Percentiles rank a stretch among this genome's conserved stretches.
Evolutionary conservation across 2,329 filamentous ascomycete genomes (phyloP).

Genomic region (Teratosphaeria pseudoeucalypti): DNA sequence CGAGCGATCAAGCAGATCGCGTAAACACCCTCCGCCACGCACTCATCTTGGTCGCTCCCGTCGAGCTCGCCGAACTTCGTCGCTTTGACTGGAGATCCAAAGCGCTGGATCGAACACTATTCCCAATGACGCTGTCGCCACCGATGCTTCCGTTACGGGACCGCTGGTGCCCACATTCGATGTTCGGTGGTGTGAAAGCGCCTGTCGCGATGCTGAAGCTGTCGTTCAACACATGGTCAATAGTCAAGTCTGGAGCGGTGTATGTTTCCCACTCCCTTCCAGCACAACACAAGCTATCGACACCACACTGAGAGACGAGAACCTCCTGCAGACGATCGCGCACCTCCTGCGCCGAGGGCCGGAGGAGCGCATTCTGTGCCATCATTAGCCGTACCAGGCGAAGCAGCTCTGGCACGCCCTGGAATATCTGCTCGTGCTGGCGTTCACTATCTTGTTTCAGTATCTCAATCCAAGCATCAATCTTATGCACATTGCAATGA

Average conservation of each 20-base stretch:
- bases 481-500: constrained; percentile 58
- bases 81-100: neutral
- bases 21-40: constrained; percentile 4
- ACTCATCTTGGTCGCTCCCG: constrained; percentile 2
- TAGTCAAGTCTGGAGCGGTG: neutral
- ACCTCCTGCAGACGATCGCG: constrained; percentile 26
- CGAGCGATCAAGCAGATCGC: neutral
- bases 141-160: neutral
- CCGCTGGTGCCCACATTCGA: neutral
- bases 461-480: constrained; percentile 58
- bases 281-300: constrained; percentile 22
- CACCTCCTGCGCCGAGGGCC: constrained; percentile 33
- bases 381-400: constrained; percentile 34
- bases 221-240: constrained; percentile 1
- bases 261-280: constrained; percentile 15
- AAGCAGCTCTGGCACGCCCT: constrained; percentile 32
- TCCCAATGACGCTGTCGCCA: neutral
- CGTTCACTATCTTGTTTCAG: constrained; percentile 16
- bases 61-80: constrained; percentile 3
- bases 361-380: constrained; percentile 28
- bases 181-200: neutral
- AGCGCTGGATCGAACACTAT: neutral
- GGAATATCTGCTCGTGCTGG: constrained; percentile 22
- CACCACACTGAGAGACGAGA: constrained; percentile 17
- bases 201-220: constrained; percentile 1